Evolutionary conservation across 2,329 filamentous ascomycete species (phyloP).

Genomic region (Alternaria sp.): DNA sequence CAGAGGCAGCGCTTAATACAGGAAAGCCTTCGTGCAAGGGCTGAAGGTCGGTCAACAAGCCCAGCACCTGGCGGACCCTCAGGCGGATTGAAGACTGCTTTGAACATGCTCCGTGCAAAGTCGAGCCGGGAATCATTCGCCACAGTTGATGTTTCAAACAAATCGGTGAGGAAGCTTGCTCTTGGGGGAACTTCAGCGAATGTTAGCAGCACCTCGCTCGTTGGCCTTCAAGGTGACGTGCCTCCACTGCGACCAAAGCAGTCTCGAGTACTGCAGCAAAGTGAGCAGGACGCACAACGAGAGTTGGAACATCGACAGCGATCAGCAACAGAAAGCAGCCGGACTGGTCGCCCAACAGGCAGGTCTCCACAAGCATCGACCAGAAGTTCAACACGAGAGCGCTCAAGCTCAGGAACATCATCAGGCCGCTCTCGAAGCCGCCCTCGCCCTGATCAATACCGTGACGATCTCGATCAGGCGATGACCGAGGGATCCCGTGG

Average conservation of each 20-base stretch:
- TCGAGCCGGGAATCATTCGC: constrained; percentile 73
- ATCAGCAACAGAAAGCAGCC: constrained; percentile 48
- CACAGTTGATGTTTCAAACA: constrained; percentile 60
- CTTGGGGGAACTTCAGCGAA: constrained; percentile 57
- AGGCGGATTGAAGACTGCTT: constrained; percentile 61
- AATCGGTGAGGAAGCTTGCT: constrained; percentile 70
- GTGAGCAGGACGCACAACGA: constrained; percentile 47
- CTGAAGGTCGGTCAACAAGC: constrained; percentile 58
- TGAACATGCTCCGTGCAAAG: constrained; percentile 72
- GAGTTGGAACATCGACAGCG: constrained; percentile 43
- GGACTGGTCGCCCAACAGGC: constrained; percentile 37
- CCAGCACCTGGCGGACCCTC: constrained; percentile 42
- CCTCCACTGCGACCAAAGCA: constrained; percentile 41
- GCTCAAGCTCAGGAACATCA: constrained; percentile 64
- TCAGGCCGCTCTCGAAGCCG: constrained; percentile 65
- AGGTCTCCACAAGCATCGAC: constrained; percentile 53
- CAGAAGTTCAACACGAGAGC: constrained; percentile 56
- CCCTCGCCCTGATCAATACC: constrained; percentile 55
- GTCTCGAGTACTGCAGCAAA: constrained; percentile 44
- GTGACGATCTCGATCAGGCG: constrained; percentile 63
- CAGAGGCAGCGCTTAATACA: constrained; percentile 75
- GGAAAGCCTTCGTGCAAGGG: constrained; percentile 75
- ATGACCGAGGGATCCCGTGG: constrained; percentile 56
- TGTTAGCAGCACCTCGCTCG: constrained; percentile 49
- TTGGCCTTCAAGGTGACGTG: constrained; percentile 35